Percentiles rank a stretch among this genome's conserved stretches.
These are phyloP conservation scores for Coemansia sp. DNA, from an alignment of 192 early-diverging fungal species.

Conservation along the genomic window DNA sequence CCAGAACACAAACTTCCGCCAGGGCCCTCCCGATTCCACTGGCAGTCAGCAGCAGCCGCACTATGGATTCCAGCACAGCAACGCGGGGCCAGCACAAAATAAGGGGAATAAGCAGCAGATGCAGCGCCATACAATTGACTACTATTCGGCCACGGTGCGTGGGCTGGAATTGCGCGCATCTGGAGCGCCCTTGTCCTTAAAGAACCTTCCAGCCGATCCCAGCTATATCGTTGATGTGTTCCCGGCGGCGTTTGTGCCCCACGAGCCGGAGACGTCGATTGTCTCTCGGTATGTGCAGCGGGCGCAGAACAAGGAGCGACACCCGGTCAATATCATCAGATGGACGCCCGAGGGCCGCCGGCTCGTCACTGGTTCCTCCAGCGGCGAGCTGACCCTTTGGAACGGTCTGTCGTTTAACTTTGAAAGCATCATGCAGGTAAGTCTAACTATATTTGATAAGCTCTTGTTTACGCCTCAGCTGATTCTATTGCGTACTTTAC, in stretches of 20 bases:
- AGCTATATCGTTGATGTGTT: constrained; percentile 49
- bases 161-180: constrained; percentile 58
- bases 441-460: not conserved
- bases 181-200: constrained; percentile 15
- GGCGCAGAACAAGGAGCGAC: constrained; percentile 86
- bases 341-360: constrained; percentile 97
- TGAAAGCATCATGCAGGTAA: constrained; percentile 88
- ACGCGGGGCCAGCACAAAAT: constrained; percentile 41
- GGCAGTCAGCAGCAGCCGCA: constrained; percentile 22
- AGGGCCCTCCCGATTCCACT: not conserved
- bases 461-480: not conserved
- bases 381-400: constrained; percentile 97
- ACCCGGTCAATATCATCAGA: constrained; percentile 87
- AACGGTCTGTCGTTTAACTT: constrained; percentile 98
- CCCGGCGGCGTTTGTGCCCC: constrained; percentile 58
- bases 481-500: not conserved
- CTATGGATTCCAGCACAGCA: constrained; percentile 18
- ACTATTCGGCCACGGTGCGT: constrained; percentile 77
- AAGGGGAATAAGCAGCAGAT: constrained; percentile 83
- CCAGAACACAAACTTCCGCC: not conserved
- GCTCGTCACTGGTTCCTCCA: constrained; percentile 88
- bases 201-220: constrained; percentile 35
- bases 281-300: constrained; percentile 39
- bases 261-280: constrained; percentile 43
- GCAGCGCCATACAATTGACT: constrained; percentile 93